Base-by-base conservation (phyloP, 2,329 filamentous ascomycete species). In the Mycosphaerella arachidis region DNA sequence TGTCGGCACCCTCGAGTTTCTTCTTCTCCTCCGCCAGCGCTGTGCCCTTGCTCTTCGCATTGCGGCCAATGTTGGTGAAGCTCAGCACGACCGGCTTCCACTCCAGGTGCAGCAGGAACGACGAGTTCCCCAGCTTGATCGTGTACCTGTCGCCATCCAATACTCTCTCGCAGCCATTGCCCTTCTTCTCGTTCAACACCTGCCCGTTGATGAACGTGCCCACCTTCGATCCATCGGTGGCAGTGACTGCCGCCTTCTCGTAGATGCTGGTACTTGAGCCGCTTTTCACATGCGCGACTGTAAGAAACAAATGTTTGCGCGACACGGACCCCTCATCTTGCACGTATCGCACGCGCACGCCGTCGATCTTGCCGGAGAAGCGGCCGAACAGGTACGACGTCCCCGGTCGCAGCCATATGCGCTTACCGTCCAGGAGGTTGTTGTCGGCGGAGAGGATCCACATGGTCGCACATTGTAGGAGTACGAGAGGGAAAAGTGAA, bases 211-310 rank as follows among this genome's bases (percentile, higher is more conserved):
- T 78, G 3, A 81, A 78, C 0, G 92, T 96, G 12, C 94, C 93
- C 63, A 88, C 86, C 71, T 95, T 96, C 4, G 92, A 94, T n/a
- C 84, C 81, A 69, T 97, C 94, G 66, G 87, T 87, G 58, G 97
- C 80, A 4, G 82, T 88, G 57, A 97, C 75, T 55, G 79, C 80
- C 1, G 91, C 91, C 62, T 88, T 85, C 45, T 80, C 82, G 59
- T 84, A 81, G 13, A 89, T 77, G 4, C 58, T 66, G 9, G 61
- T 60, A 56, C 86, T 89, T 70, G 90, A 85, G 52, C 85, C 87
- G 13, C 86, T 77, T 45, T 79, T 76, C 40, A 93, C 87, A 0
- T 77, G 68, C 51, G 82, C 85, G 6, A 97, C 85, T 46, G 86
- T 82, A 54, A 99, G 86, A 33, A 87, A 87, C 65, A 97, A 78